A percentile compares a stretch with the other conserved stretches of the same genome.
Evolutionary conservation across 768 basidiomycete species (phyloP).

Genomic region (Mycena epipterygia): DNA sequence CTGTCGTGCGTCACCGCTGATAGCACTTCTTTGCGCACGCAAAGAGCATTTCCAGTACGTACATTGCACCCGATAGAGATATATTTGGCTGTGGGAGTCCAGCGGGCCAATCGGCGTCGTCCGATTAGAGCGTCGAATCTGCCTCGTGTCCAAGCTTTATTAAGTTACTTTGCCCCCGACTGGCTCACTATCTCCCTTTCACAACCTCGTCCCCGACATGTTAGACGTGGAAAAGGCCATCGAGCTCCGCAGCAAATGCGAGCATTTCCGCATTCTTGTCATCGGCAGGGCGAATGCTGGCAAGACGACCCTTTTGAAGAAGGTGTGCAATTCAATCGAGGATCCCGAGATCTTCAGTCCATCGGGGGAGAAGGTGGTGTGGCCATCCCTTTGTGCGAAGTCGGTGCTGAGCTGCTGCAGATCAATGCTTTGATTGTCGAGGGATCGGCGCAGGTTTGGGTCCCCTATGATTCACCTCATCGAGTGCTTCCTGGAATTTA

Average conservation of each 20-base stretch:
- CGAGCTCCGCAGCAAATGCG: constrained; percentile 23
- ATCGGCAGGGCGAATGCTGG: constrained; percentile 49
- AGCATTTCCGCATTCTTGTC: constrained; percentile 46
- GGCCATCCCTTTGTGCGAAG: neutral
- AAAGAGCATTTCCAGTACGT: too few species aligned
- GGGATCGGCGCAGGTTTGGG: neutral
- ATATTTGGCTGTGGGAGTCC: too few species aligned
- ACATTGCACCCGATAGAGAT: too few species aligned
- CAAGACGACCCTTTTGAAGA: constrained; percentile 48
- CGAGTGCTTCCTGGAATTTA: neutral
- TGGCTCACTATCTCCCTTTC: too few species aligned
- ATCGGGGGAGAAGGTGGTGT: constrained; percentile 35
- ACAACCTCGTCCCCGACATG: too few species aligned
- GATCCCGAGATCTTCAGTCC: constrained; percentile 38
- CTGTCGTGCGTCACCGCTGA: too few species aligned
- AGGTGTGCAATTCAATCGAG: constrained; percentile 41
- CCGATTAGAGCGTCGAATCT: too few species aligned
- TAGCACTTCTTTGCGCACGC: too few species aligned
- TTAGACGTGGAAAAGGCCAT: too few species aligned
- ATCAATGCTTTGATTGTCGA: neutral
- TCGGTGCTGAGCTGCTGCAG: neutral
- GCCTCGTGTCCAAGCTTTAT: too few species aligned
- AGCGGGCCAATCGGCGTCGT: too few species aligned
- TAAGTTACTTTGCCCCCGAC: too few species aligned
- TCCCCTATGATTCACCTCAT: neutral